Percentiles rank a stretch among this genome's conserved stretches.
phyloP scores from a whole-genome alignment of 345 rosid species.

The Hypericum perforatum region DNA sequence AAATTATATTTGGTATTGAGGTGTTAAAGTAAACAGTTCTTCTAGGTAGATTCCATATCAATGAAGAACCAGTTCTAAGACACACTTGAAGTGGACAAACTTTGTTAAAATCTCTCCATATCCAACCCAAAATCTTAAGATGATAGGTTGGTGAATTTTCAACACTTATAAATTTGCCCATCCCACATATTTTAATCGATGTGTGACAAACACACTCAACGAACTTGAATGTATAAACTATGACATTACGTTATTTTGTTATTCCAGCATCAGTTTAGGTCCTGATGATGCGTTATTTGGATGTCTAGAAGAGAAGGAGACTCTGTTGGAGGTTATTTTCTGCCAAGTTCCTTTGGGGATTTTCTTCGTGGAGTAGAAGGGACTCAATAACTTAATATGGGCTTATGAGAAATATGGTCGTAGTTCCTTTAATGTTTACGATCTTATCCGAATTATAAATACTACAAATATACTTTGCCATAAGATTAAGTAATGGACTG shows the following conservation, averaged over 20 bases:
- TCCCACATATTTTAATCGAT: too few species aligned
- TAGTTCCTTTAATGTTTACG: too few species aligned
- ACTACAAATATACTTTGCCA: too few species aligned
- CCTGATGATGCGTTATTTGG: constrained; percentile 16
- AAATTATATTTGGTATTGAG: not conserved
- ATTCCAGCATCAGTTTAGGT: not conserved
- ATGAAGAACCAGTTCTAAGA: constrained; percentile 92
- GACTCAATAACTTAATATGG: constrained; percentile 78
- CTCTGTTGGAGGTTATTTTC: constrained; percentile 39
- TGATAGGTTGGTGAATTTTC: too few species aligned
- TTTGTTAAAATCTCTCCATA: too few species aligned
- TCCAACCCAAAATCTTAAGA: too few species aligned
- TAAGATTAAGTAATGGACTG: too few species aligned
- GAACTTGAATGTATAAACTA: constrained; percentile 65
- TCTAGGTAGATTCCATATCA: constrained; percentile 98
- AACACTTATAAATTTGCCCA: too few species aligned
- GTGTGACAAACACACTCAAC: too few species aligned
- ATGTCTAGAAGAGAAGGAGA: constrained; percentile 76
- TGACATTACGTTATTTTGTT: not conserved
- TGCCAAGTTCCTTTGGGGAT: constrained; percentile 38
- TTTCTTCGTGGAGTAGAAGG: constrained; percentile 94
- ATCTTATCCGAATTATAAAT: too few species aligned
- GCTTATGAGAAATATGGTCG: too few species aligned
- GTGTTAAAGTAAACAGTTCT: constrained; percentile 13
- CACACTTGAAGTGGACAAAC: constrained; percentile 85